These are phyloP conservation scores for Ophiocordyceps sinensis DNA, from an alignment of 2,329 filamentous ascomycete species.

Conservation along the genomic window DNA sequence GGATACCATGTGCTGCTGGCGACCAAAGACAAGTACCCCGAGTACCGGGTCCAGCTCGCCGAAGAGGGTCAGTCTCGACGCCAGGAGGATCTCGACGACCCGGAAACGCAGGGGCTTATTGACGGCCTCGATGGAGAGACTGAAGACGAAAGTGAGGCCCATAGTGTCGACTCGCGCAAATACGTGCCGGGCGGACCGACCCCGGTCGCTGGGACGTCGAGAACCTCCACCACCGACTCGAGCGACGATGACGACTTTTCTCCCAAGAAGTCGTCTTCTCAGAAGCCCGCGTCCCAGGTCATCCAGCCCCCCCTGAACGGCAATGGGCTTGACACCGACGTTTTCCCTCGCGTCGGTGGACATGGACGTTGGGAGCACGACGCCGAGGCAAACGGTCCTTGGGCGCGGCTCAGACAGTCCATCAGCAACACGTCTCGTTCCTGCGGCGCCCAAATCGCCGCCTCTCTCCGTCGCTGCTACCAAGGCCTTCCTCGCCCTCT, in stretches of 20 bases:
- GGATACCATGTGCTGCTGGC: constrained; percentile 91
- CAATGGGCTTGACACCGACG: constrained; percentile 39
- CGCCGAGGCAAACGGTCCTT: constrained; percentile 16
- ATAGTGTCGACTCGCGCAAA: constrained; percentile 26
- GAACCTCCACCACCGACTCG: constrained; percentile 32
- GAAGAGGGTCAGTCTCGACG: constrained; percentile 48
- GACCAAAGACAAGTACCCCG: constrained; percentile 58
- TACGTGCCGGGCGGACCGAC: constrained; percentile 43
- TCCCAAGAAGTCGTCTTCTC: constrained; percentile 15
- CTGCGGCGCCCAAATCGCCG: constrained; percentile 9
- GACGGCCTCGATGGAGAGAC: constrained; percentile 19
- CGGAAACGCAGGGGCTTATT: constrained; percentile 31
- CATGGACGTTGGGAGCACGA: constrained; percentile 25
- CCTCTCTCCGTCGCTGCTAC: constrained; percentile 14
- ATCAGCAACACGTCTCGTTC: constrained; percentile 14
- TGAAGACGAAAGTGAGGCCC: constrained; percentile 21
- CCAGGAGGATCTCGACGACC: constrained; percentile 24
- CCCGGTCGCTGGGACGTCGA: constrained; percentile 34
- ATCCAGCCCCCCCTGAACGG: constrained; percentile 16
- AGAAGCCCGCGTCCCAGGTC: constrained; percentile 9
- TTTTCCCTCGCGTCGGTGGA: constrained; percentile 42
- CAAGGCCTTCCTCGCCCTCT: constrained; percentile 26
- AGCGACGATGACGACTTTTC: constrained; percentile 31
- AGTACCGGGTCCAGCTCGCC: constrained; percentile 40
- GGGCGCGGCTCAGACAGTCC: constrained; percentile 20